Conservation (phyloP, 345 rosid species). For the Euphorbia pulcherrima region DNA sequence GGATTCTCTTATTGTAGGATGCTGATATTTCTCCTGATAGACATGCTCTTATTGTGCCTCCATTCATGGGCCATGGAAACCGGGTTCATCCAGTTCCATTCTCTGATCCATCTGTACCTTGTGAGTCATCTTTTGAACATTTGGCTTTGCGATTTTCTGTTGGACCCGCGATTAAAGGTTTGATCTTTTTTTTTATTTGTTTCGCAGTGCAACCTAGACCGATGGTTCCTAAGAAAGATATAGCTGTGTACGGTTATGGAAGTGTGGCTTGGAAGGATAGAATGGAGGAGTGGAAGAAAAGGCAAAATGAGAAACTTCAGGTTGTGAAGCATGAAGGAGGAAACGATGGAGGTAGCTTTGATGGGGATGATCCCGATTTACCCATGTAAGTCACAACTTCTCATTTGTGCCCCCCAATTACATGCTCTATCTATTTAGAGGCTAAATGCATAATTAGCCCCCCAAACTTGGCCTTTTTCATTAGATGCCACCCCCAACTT, state of each 20-base stretch:
- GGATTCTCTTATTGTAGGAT: conserved; percentile 39
- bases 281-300: conserved; percentile 89
- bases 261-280: conserved; percentile 97
- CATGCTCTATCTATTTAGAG: too few species aligned
- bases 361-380: conserved; percentile 72
- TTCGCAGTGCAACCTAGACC: conserved; percentile 74
- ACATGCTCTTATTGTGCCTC: conserved; percentile 88
- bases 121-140: too few species aligned
- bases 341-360: conserved; percentile 46
- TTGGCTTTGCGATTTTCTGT: not conserved
- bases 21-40: conserved; percentile 76
- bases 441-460: too few species aligned
- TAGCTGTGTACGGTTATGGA: conserved; percentile 82
- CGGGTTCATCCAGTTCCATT: conserved; percentile 68
- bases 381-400: conserved; percentile 62
- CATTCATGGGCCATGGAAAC: conserved; percentile 61
- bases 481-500: too few species aligned
- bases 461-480: too few species aligned
- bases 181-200: conserved; percentile 17
- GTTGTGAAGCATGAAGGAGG: conserved; percentile 79
- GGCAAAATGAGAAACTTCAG: conserved; percentile 76
- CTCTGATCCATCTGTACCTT: conserved; percentile 59
- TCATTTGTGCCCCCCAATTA: too few species aligned
- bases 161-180: not conserved
- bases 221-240: conserved; percentile 89